Conservation (phyloP, 768 basidiomycete genomes). For the Crucibulum laeve region DNA sequence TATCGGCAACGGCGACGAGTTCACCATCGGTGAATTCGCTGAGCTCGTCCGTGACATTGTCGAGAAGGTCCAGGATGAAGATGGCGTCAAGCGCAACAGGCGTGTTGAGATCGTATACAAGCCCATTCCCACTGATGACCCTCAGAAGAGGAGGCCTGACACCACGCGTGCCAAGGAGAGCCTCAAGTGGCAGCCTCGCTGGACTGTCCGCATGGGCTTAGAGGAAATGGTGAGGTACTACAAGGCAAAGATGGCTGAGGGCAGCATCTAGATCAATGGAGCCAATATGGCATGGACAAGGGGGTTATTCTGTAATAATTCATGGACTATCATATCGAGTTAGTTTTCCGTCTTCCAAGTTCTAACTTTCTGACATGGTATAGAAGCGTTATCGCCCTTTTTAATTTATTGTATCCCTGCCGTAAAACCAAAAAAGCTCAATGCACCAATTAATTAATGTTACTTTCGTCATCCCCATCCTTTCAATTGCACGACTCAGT, state of each 20-base stretch:
- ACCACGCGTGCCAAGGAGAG: slow-evolving; percentile 83
- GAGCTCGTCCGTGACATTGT: slow-evolving; percentile 89
- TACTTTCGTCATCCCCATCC: no score
- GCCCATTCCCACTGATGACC: slow-evolving; percentile 88
- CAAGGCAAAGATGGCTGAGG: slow-evolving; percentile 85
- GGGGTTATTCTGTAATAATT: neutral
- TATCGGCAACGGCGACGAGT: slow-evolving; percentile 94
- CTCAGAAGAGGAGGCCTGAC: slow-evolving; percentile 90
- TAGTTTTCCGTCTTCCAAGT: neutral
- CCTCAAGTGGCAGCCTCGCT: slow-evolving; percentile 88
- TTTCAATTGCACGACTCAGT: no score
- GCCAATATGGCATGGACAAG: neutral
- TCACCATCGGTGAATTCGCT: slow-evolving; percentile 93
- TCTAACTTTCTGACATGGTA: neutral
- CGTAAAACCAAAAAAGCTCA: no score
- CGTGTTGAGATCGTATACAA: slow-evolving; percentile 70
- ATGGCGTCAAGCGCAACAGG: slow-evolving; percentile 48
- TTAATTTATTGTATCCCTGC: no score
- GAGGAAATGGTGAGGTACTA: slow-evolving; percentile 96
- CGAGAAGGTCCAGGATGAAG: slow-evolving; percentile 86
- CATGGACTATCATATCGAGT: neutral
- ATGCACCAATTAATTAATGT: no score
- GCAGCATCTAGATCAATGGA: slow-evolving; percentile 50
- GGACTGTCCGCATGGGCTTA: slow-evolving; percentile 89
- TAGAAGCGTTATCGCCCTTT: no score